Base-by-base conservation (phyloP, 2,329 filamentous ascomycete genomes). In the Stemphylium vesicarium region DNA sequence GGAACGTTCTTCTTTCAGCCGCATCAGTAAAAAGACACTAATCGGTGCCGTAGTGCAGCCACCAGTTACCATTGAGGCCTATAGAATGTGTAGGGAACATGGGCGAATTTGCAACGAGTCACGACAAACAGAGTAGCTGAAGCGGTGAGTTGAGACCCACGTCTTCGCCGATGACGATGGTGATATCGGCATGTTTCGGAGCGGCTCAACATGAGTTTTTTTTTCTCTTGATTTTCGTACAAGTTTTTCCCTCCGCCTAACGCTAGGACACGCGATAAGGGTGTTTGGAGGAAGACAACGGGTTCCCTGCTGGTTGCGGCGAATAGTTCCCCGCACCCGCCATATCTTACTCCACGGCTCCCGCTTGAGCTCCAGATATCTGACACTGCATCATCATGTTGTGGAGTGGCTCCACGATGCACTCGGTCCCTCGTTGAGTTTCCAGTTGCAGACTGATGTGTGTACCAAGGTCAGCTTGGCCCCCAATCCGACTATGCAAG, bases 401-500 rank as follows among this genome's bases (percentile, higher is more conserved):
- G 37, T 31, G 8, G 37, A 39, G 20, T 15, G 44, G 15, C 40
- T 36, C 39, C 20, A 44, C 46, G 51, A 43, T 45, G 16, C 18
- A 16, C 20, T 38, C 29, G 29, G 22, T 15, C 26, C 13, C 40
- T 26, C 32, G 22, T n/a, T 24, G 29, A 9, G 31, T 9, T 16
- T 20, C 3, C 35, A 16, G 16, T 8, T 4, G n/a, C 33, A 44
- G 35, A n/a, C 26, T 44, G 13, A 26, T 12, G 29, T 20, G 22
- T 32, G 39, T 43, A 13, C 36, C 31, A 31, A 43, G 43, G 37
- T 18, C 26, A 40, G 33, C 53, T 58, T 33, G 59, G 56, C 57
- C 62, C 59, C 62, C 57, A 63, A 53, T 18, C 29, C 37, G 26
- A 33, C 41, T 26, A 56, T 56, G 52, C 48, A 49, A 22, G 44